Evolutionary conservation across 2,329 filamentous ascomycete species (phyloP).

Genomic region (Epichloe sibirici): DNA sequence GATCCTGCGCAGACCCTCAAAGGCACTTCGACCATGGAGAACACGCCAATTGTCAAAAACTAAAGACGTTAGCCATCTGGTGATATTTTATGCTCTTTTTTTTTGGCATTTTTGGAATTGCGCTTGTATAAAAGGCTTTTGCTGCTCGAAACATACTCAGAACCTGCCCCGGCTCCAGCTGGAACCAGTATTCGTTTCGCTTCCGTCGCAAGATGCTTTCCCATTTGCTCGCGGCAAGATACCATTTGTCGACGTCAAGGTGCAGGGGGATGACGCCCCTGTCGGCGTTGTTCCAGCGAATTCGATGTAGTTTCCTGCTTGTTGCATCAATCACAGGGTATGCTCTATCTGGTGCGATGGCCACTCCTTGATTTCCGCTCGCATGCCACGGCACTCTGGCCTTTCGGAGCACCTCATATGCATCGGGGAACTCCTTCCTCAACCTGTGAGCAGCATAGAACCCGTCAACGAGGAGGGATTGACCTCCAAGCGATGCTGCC

Average conservation of each 20-base stretch:
- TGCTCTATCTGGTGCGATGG: constrained; percentile 57
- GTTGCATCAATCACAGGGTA: constrained; percentile 63
- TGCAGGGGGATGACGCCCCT: constrained; percentile 55
- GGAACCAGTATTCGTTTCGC: constrained; percentile 64
- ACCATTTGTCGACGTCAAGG: constrained; percentile 51
- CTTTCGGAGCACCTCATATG: constrained; percentile 44
- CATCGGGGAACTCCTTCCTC: constrained; percentile 34
- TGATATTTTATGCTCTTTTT: background rate
- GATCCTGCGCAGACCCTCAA: constrained; percentile 73
- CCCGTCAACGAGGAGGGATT: constrained; percentile 75
- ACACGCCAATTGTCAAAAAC: constrained; percentile 97
- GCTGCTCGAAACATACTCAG: constrained; percentile 43
- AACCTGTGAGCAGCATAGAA: constrained; percentile 60
- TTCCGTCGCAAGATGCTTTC: constrained; percentile 53
- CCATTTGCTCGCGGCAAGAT: constrained; percentile 65
- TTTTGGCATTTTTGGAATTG: background rate
- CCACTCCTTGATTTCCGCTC: constrained; percentile 78
- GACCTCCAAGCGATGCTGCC: constrained; percentile 45
- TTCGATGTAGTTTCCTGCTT: constrained; percentile 33
- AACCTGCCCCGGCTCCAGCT: constrained; percentile 66
- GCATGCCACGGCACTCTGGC: constrained; percentile 64
- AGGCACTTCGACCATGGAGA: constrained; percentile 72
- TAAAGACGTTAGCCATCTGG: constrained; percentile 17
- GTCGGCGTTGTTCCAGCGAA: constrained; percentile 93
- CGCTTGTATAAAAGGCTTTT: no score